These are phyloP conservation scores for Leishmania lainsoni DNA, from an alignment of 208 protist species.

Conservation along the genomic window DNA sequence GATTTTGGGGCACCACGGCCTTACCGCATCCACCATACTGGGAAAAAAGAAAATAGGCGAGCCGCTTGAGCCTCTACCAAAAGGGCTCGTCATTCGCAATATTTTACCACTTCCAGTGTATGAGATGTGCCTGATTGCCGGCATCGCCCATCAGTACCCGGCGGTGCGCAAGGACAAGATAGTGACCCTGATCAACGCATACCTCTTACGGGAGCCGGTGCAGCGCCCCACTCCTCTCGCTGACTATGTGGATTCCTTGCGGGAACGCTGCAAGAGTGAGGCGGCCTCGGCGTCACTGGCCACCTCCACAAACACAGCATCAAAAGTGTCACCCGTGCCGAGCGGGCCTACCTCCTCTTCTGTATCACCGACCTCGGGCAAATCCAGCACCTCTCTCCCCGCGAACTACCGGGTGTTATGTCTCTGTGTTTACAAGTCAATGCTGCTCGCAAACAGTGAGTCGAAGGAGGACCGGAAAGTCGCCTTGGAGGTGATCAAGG, in stretches of 20 bases:
- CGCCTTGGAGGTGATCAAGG: constrained; percentile 23
- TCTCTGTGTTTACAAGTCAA: constrained; percentile 26
- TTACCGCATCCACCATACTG: constrained; percentile 37
- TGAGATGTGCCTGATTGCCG: constrained; percentile 51
- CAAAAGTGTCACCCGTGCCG: no score
- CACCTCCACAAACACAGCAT: neutral
- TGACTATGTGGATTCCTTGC: constrained; percentile 11
- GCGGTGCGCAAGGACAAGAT: constrained; percentile 23
- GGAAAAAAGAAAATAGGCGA: constrained; percentile 38
- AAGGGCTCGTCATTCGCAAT: constrained; percentile 40
- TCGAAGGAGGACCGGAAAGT: constrained; percentile 10
- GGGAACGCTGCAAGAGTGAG: neutral
- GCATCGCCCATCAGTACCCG: constrained; percentile 45
- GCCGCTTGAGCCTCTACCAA: constrained; percentile 28
- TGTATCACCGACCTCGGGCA: neutral
- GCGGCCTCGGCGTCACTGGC: neutral
- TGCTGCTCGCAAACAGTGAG: constrained; percentile 44
- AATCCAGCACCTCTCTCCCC: neutral
- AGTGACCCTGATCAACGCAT: constrained; percentile 26
- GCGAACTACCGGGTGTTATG: constrained; percentile 32
- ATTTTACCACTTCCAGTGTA: constrained; percentile 42
- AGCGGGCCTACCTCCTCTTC: neutral
- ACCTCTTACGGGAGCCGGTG: constrained; percentile 12
- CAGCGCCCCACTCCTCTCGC: constrained; percentile 9
- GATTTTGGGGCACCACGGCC: constrained; percentile 33